Conservation (phyloP, 2,329 filamentous ascomycete species). For the Cytospora piceae region DNA sequence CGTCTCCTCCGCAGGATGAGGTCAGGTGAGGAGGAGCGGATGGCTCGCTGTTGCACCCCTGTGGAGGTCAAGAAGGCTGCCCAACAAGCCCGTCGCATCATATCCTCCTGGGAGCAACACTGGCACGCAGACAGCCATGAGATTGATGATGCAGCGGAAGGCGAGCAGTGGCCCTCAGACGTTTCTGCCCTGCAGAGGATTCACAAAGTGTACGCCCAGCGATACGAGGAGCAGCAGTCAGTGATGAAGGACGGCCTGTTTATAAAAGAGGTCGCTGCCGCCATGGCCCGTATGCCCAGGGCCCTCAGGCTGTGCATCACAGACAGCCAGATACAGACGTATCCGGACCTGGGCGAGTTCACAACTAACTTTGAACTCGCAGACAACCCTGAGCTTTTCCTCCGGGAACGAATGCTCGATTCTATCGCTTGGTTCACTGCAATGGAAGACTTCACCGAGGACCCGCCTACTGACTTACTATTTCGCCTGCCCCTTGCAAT, state of each 20-base stretch:
- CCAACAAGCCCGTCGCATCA: slow-evolving; percentile 1
- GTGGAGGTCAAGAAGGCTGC: neutral
- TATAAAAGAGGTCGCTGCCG: neutral
- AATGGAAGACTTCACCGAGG: slow-evolving; percentile 1
- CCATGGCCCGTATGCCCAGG: slow-evolving; percentile 2
- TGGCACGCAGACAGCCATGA: neutral
- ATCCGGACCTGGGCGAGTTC: neutral
- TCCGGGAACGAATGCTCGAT: slow-evolving; percentile 4
- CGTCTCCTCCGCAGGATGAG: neutral
- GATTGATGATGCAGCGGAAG: neutral
- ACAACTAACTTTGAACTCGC: slow-evolving; percentile 2
- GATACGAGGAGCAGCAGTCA: slow-evolving; percentile 1
- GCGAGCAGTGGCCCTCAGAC: neutral
- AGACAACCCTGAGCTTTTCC: slow-evolving; percentile 1
- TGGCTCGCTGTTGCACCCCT: neutral
- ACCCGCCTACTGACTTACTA: neutral
- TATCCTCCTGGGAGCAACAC: slow-evolving; percentile 1
- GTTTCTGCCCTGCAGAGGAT: neutral
- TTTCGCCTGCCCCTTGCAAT: neutral
- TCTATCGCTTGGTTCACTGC: slow-evolving; percentile 1
- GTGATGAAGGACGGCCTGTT: neutral
- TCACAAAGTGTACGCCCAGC: slow-evolving; percentile 1
- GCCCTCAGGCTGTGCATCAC: neutral
- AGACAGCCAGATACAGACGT: neutral
- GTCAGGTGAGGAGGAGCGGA: neutral